Conservation (phyloP, 2,329 filamentous ascomycete species). For the Furcasterigmium furcatum region DNA sequence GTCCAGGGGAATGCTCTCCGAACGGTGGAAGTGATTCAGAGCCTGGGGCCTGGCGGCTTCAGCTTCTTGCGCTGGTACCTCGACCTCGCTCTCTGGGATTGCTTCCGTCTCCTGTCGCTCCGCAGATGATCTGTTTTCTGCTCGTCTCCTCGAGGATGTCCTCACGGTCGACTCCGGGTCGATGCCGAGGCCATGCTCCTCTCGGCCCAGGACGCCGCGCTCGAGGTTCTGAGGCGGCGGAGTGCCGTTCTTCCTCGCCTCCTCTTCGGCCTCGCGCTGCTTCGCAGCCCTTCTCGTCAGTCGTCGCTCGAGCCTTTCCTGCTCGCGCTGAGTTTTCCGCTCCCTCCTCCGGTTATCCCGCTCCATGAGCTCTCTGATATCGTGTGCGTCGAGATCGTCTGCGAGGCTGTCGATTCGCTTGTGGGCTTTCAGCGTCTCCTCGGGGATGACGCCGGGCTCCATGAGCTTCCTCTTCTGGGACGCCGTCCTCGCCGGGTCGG, state of each 20-base stretch:
- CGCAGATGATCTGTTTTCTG: no score
- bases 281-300: slow-evolving; percentile 66
- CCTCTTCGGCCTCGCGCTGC: slow-evolving; percentile 55
- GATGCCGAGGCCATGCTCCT: slow-evolving; percentile 51
- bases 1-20: slow-evolving; percentile 39
- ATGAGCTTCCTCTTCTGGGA: slow-evolving; percentile 51
- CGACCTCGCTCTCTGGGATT: slow-evolving; percentile 9
- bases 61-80: slow-evolving; percentile 3
- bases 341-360: slow-evolving; percentile 79
- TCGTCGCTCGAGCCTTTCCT: slow-evolving; percentile 62
- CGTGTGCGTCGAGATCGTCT: slow-evolving; percentile 80
- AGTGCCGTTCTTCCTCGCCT: slow-evolving; percentile 47
- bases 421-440: slow-evolving; percentile 58
- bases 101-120: slow-evolving; percentile 21
- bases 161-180: slow-evolving; percentile 52
- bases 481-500: slow-evolving; percentile 42
- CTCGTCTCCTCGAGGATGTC: slow-evolving; percentile 51
- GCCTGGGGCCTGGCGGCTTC: slow-evolving; percentile 12
- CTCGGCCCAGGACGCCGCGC: slow-evolving; percentile 57
- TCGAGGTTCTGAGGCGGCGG: slow-evolving; percentile 55
- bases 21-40: slow-evolving; percentile 41
- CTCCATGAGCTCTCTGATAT: slow-evolving; percentile 85
- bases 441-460: slow-evolving; percentile 51
- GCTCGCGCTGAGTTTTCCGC: slow-evolving; percentile 65
- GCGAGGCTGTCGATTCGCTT: slow-evolving; percentile 70